Evolutionary conservation across 192 early-diverging fungal species (phyloP), one percentile per base, ranked within the genome.

Genomic region (Entomortierella chlamydospora): DNA sequence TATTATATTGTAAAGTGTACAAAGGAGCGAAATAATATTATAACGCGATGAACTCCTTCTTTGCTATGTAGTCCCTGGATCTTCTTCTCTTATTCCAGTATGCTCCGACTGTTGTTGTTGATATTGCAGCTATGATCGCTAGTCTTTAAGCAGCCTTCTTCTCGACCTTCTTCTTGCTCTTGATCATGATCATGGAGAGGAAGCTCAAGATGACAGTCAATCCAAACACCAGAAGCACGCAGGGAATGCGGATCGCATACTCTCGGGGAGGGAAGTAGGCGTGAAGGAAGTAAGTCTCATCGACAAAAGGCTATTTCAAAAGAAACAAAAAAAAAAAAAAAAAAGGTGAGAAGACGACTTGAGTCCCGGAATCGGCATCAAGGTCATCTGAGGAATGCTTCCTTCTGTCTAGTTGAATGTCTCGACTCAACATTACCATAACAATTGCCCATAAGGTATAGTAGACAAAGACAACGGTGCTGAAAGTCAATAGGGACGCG

Each of bases 371-470:
- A 12, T 20, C 15, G 15, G 15, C 12, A 4, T 11, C 4, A 47
- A 20, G 15, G 15, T 20, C 12, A 20, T 20, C 45, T 47, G 45
- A 20, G 5, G 15, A 47, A 4, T 47, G 15, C 45, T 47, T 47
- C 20, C 15, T 20, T 17, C 20, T 4, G 45, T 4, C 2, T 20
- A 47, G 15, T 20, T 4, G 12, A 47, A 20, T 20, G 4, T 12
- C 7, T 47, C 20, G 17, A 7, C 5, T 52, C 29, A 15, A 22
- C 23, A 70, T 68, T 84, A 94, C 93, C 88, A 98, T 90, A 25
- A 97, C 83, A 34, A 98, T 86, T 1, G 93, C 92, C 96, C 96
- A 98, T 54, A 91, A 84, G 22, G 95, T 91, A 84, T 97, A 98
- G 81, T 98, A 98, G 53, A 87, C 65, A 80, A 96, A 97, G 49